Percentiles rank a stretch among this genome's conserved stretches.
phyloP scores from a whole-genome alignment of 257 asterid genomes.

The Galeopsis tetrahit region DNA sequence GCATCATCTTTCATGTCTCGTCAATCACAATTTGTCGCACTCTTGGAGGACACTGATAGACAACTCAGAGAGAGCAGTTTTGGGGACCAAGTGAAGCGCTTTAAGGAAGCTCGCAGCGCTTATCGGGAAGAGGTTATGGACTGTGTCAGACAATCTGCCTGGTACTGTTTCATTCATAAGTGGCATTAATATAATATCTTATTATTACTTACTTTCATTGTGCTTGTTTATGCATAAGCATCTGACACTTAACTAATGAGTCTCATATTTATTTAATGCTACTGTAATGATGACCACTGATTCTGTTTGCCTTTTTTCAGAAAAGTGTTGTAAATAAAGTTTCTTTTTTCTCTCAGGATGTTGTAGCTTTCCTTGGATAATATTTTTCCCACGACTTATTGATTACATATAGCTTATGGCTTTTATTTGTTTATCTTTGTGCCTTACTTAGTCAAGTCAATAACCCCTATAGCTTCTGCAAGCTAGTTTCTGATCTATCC shows the following conservation, averaged over 20 bases:
- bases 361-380: conserved; percentile 7
- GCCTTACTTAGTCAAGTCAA: conserved; percentile 1
- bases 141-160: conserved; percentile 93
- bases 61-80: conserved; percentile 70
- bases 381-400: not conserved
- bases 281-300: conserved; percentile 5
- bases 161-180: conserved; percentile 51
- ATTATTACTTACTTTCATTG: not conserved
- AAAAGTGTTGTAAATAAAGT: conserved; percentile 4
- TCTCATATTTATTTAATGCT: conserved; percentile 22
- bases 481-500: conserved; percentile 9
- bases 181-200: not conserved
- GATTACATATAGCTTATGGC: not conserved
- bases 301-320: conserved; percentile 3
- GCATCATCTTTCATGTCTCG: conserved; percentile 87
- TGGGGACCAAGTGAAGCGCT: conserved; percentile 77
- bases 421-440: conserved; percentile 17
- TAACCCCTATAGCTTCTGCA: conserved; percentile 14
- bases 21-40: conserved; percentile 72
- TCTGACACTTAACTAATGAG: not conserved
- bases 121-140: conserved; percentile 90
- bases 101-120: conserved; percentile 83
- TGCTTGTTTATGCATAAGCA: not conserved
- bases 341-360: not conserved
- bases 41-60: conserved; percentile 89